A percentile compares a stretch with the other conserved stretches of the same genome.
phyloP scores from a whole-genome alignment of 306 rosid genomes.

The Carpinus fangiana region DNA sequence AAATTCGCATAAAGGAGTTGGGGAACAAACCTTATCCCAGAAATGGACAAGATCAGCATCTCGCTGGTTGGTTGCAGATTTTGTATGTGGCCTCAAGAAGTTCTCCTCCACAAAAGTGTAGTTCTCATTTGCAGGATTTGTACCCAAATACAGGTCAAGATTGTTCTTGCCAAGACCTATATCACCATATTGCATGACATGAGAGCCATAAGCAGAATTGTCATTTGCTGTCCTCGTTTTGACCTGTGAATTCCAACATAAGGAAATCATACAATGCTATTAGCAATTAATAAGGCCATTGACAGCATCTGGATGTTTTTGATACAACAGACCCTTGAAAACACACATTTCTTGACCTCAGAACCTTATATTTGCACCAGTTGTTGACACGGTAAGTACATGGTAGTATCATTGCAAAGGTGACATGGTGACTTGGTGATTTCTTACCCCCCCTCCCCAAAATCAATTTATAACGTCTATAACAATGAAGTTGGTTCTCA shows the following conservation, averaged over 20 bases:
- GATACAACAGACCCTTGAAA: neutral
- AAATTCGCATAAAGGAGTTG: conserved; percentile 1
- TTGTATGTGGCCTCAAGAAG: conserved; percentile 56
- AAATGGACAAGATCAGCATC: conserved; percentile 97
- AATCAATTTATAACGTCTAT: neutral
- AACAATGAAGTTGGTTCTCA: conserved; percentile 37
- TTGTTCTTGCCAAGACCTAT: conserved; percentile 40
- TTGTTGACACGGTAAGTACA: neutral
- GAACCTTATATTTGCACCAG: neutral
- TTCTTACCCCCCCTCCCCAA: neutral
- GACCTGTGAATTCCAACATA: conserved; percentile 55
- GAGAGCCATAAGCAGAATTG: conserved; percentile 69
- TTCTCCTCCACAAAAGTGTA: conserved; percentile 62
- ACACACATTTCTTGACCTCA: conserved; percentile 2
- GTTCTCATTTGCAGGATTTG: conserved; percentile 94
- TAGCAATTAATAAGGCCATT: conserved; percentile 9
- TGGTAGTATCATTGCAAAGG: neutral
- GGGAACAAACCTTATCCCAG: conserved; percentile 78
- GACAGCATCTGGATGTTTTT: conserved; percentile 14
- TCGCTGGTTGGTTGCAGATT: conserved; percentile 75
- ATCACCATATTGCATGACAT: conserved; percentile 96
- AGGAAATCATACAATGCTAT: neutral
- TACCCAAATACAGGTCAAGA: conserved; percentile 67
- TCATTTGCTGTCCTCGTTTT: conserved; percentile 65
- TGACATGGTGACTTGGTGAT: neutral